These are phyloP conservation scores for Nakazawaea anatomiae DNA, from an alignment of 805 yeast species.

Conservation along the genomic window DNA sequence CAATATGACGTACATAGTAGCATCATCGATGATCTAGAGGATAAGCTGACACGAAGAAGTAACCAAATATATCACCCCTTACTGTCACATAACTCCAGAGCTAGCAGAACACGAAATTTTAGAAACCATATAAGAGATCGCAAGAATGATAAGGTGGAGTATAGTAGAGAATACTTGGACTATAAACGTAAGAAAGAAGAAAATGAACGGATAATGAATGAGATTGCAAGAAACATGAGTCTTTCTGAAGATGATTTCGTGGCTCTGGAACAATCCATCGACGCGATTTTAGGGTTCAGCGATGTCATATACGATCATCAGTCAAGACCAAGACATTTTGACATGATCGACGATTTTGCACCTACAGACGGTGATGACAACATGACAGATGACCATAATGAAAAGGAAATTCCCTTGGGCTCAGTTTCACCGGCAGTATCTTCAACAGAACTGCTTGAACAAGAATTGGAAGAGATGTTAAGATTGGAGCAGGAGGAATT, in stretches of 20 bases:
- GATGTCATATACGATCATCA: conserved; percentile 8
- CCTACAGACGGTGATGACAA: neutral
- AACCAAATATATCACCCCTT: conserved; percentile 1
- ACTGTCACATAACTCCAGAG: neutral
- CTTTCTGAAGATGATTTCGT: conserved; percentile 4
- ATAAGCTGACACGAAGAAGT: neutral
- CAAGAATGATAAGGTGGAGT: conserved; percentile 2
- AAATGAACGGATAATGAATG: conserved; percentile 7
- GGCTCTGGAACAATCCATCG: conserved; percentile 6
- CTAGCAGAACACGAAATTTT: neutral
- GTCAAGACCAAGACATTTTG: conserved; percentile 5
- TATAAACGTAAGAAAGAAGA: conserved; percentile 3
- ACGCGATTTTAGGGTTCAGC: conserved; percentile 8
- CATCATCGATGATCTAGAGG: neutral
- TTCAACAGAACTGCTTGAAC: conserved; percentile 3
- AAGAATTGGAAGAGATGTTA: conserved; percentile 14
- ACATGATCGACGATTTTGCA: conserved; percentile 4
- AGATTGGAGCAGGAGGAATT: conserved; percentile 13
- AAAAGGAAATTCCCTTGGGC: neutral
- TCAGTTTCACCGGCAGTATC: neutral
- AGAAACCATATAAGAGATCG: neutral
- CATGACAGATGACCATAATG: neutral
- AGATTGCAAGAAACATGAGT: conserved; percentile 9
- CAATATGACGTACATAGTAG: neutral
- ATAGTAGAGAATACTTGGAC: conserved; percentile 7